Percentiles rank a stretch among this genome's conserved stretches.
Conservation (phyloP, 208 protist species). For the Wallacemonas sp. region DNA sequence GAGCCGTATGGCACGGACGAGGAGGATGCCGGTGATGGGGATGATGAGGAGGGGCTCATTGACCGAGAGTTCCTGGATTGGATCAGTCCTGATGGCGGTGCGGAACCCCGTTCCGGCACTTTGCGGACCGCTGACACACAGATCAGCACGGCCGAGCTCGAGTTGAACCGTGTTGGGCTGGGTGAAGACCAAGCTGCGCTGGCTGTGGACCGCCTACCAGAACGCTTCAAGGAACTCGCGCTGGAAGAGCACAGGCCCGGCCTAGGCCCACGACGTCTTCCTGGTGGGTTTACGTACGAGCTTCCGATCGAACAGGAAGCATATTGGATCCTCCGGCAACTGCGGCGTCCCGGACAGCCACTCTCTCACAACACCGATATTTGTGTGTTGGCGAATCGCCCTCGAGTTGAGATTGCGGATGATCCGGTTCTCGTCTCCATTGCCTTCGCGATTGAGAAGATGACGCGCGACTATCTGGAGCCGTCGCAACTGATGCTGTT, state of each 20-base stretch:
- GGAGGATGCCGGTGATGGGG: conserved; percentile 35
- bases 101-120: neutral
- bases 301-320: conserved; percentile 66
- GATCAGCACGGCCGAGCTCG: conserved; percentile 41
- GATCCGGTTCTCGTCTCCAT: conserved; percentile 72
- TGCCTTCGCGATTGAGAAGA: conserved; percentile 65
- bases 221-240: conserved; percentile 57
- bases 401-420: conserved; percentile 48
- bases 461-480: conserved; percentile 72
- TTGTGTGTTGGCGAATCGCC: conserved; percentile 53
- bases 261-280: conserved; percentile 42
- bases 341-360: conserved; percentile 69
- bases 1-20: conserved; percentile 27
- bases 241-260: conserved; percentile 33
- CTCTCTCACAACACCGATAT: conserved; percentile 80
- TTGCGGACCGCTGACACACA: neutral
- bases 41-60: conserved; percentile 9
- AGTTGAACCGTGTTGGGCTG: conserved; percentile 66
- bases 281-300: conserved; percentile 53
- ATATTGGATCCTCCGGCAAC: conserved; percentile 82
- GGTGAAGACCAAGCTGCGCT: conserved; percentile 37
- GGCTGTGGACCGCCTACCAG: conserved; percentile 53
- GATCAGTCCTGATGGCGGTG: conserved; percentile 48
- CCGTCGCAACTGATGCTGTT: conserved; percentile 84
- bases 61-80: conserved; percentile 71